phyloP scores from a whole-genome alignment of 164 flowering plant species.

The Akebia trifoliata region DNA sequence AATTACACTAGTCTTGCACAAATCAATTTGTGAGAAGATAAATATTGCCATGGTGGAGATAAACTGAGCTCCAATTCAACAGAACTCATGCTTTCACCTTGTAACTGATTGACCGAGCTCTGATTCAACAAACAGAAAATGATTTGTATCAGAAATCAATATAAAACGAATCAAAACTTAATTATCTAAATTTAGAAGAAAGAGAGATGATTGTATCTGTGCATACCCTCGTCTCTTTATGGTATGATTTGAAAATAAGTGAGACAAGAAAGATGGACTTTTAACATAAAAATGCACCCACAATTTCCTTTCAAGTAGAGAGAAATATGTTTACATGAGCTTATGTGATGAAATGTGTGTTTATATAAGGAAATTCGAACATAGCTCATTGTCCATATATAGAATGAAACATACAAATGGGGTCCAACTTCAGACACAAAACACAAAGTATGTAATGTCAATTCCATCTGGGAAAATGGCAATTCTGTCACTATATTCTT shows the following conservation, averaged over 20 bases:
- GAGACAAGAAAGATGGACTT: background rate
- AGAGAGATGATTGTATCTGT: too few relatives aligned
- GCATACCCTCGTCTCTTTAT: too few relatives aligned
- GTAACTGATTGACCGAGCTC: constrained; percentile 81
- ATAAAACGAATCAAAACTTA: background rate
- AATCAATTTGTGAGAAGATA: constrained; percentile 6
- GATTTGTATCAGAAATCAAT: constrained; percentile 18
- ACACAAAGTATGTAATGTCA: constrained; percentile 72
- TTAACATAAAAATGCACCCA: too few relatives aligned
- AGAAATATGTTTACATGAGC: too few relatives aligned
- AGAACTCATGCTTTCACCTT: constrained; percentile 58
- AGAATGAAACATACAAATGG: constrained; percentile 14
- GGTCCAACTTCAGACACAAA: constrained; percentile 58
- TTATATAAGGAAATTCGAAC: too few relatives aligned
- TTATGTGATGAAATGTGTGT: too few relatives aligned
- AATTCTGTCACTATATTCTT: constrained; percentile 30
- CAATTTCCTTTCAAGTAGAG: background rate
- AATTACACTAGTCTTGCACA: constrained; percentile 13
- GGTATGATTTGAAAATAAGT: background rate
- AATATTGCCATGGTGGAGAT: constrained; percentile 1
- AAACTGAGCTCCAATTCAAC: too few relatives aligned
- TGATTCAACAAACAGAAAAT: constrained; percentile 25
- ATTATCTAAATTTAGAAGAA: background rate
- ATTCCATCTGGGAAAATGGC: constrained; percentile 70
- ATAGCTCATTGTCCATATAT: background rate